Evolutionary conservation across 2,329 filamentous ascomycete species (phyloP), one percentile per base, ranked within the genome.

Genomic region (Fusarium sp.): DNA sequence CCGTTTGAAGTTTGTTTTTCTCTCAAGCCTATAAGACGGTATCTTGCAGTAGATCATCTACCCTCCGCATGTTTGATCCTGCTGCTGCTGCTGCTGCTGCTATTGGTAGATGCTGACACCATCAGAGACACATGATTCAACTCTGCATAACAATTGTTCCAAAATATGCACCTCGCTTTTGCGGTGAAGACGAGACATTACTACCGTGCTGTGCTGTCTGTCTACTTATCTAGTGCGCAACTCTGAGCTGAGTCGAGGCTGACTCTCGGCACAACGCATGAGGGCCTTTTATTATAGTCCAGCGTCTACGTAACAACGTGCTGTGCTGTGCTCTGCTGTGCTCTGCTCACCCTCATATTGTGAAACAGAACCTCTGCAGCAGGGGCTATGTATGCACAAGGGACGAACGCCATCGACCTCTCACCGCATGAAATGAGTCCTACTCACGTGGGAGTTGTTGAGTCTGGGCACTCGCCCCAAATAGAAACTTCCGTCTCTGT

Each of bases 321-420:
- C 45, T 35, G 36, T 63, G 54, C 45, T 35, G 15, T 35, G 33
- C 33, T 38, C 65, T 42, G 26, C 55, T 39, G 63, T 45, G 26
- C 45, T 47, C 66, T 57, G 22, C 55, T 57, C 57, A 57, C 50
- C 28, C 30, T 35, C 30, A 51, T 33, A 61, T 68, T 54, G 70
- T 73, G 47, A 41, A 66, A 74, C 74, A 20, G 42, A 61, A 55
- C 60, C 41, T 73, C 70, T 55, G 58, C 61, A 57, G 54, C 60
- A 71, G 60, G 61, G 65, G 50, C 45, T 33, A 22, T 41, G 35
- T 36, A 31, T 44, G 24, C 65, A 71, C 61, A 71, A 70, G 63
- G 59, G 59, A 65, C 36, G 59, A 62, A 77, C 75, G 71, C 75
- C 75, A 77, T 77, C 73, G 60, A 64, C 65, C 68, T 73, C 65